phyloP scores from a whole-genome alignment of 83 land plant species.

The Picea engelmannii region DNA sequence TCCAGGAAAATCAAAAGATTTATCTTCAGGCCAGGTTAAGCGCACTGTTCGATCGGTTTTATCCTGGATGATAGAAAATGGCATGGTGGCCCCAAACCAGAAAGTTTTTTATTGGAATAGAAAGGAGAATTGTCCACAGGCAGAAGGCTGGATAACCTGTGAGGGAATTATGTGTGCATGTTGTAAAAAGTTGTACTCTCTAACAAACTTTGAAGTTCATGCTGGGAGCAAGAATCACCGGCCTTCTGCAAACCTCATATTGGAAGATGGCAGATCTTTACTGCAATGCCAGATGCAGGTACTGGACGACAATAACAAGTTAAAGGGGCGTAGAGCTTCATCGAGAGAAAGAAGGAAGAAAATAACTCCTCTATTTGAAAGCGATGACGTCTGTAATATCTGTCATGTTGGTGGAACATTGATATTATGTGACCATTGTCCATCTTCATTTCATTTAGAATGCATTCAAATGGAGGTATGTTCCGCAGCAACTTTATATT shows the following conservation, averaged over 20 bases:
- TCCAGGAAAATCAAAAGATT: constrained; percentile 19
- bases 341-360: constrained; percentile 22
- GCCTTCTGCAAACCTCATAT: constrained; percentile 53
- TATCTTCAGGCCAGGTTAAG: background rate
- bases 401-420: constrained; percentile 58
- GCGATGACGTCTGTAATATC: constrained; percentile 53
- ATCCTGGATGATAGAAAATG: constrained; percentile 77
- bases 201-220: constrained; percentile 68
- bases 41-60: constrained; percentile 36
- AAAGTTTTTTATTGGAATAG: constrained; percentile 43
- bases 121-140: constrained; percentile 28
- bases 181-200: constrained; percentile 43
- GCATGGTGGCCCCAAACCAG: constrained; percentile 43
- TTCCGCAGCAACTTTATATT: background rate
- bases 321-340: constrained; percentile 2
- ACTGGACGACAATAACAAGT: background rate
- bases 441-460: constrained; percentile 56
- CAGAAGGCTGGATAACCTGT: constrained; percentile 60
- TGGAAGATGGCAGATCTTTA: constrained; percentile 84
- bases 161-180: constrained; percentile 72
- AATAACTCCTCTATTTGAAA: background rate
- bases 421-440: constrained; percentile 66
- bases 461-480: constrained; percentile 67
- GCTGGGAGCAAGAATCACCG: constrained; percentile 56
- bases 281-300: constrained; percentile 64